Percentiles rank a stretch among this genome's conserved stretches.
phyloP scores from a whole-genome alignment of 2,329 filamentous ascomycete species.

The Colletotrichum sp. region DNA sequence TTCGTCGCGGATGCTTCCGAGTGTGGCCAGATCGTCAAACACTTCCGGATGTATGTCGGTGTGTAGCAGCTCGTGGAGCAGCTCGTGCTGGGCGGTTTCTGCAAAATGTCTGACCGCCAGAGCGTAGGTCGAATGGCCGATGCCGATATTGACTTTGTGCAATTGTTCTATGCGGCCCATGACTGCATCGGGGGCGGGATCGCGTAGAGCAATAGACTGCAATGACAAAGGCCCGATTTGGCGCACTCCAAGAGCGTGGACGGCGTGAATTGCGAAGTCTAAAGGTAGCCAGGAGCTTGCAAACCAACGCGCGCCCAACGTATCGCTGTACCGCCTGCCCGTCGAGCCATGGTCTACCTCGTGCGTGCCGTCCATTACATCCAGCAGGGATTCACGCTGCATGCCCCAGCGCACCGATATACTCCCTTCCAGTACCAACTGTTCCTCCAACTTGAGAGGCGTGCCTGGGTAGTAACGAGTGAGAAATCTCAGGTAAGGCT shows the following conservation, averaged over 20 bases:
- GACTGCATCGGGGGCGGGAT: constrained; percentile 62
- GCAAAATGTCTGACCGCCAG: constrained; percentile 70
- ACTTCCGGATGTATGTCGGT: constrained; percentile 62
- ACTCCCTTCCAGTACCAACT: constrained; percentile 22
- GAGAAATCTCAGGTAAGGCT: constrained; percentile 55
- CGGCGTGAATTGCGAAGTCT: constrained; percentile 72
- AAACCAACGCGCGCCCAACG: constrained; percentile 80
- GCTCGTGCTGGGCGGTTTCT: constrained; percentile 53
- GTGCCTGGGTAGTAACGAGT: constrained; percentile 48
- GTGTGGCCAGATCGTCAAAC: constrained; percentile 51
- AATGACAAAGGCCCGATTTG: constrained; percentile 78
- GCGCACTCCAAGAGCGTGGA: constrained; percentile 74
- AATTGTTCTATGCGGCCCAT: constrained; percentile 65
- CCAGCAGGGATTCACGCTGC: constrained; percentile 27
- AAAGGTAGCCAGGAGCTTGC: constrained; percentile 74
- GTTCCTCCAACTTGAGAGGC: constrained; percentile 42
- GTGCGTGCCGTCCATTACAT: constrained; percentile 41
- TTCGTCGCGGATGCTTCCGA: constrained; percentile 41
- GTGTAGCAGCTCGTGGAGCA: constrained; percentile 50
- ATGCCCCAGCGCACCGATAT: neutral
- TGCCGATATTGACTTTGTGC: constrained; percentile 63
- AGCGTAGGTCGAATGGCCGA: constrained; percentile 69
- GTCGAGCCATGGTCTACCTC: constrained; percentile 42
- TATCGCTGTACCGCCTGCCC: constrained; percentile 65
- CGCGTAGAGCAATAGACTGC: constrained; percentile 76